Base-by-base conservation (phyloP, 108 stramenopile genomes). In the Craspedostauros australis region DNA sequence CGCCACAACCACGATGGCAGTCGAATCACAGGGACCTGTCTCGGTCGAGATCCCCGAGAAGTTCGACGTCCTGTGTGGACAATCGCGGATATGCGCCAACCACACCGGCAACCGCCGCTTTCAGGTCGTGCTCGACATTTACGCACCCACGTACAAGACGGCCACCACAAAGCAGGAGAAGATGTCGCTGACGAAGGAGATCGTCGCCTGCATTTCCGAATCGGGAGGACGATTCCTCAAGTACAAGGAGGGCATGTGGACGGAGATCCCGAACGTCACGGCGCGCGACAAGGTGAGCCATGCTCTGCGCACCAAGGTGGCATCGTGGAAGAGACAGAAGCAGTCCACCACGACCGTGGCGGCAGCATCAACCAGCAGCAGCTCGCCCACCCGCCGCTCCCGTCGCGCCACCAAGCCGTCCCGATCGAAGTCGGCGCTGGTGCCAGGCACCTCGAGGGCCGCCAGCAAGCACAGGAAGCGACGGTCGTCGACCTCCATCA, bases 251-350 rank as follows among this genome's bases (percentile, higher is more conserved):
- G 73, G 55, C 2, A 30, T 50, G 11, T 75, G 73, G 73, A 41
- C 49, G 37, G 73, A 75, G 42, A 75, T 75, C 43, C 57, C 66
- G n/a, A 54, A 38, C n/a, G 56, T 68, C 14, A 50, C 62, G 12
- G 73, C 73, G 30, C 61, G 73, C 1, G 73, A 75, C 54, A 75
- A 75, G 39, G 66, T 68, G 40, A 57, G 59, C 25, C 73, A 75
- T 50, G 73, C 73, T 9, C 50, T 75, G 15, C 66, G 73, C 18
- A 68, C 66, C 24, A 68, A 68, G 42, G 66, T 68, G 16, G 18
- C 56, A 12, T 60, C 66, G 1, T 48, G 58, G 66, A 68, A 60
- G 32, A 20, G 58, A 27, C 66, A 67, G 46, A 24, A 50, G 24
- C 27, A 41, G 41, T n/a, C n/a, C n/a, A n/a, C n/a, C n/a, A n/a